Conservation (phyloP, 2,329 filamentous ascomycete genomes). For the Ophiocordyceps robertsii region DNA sequence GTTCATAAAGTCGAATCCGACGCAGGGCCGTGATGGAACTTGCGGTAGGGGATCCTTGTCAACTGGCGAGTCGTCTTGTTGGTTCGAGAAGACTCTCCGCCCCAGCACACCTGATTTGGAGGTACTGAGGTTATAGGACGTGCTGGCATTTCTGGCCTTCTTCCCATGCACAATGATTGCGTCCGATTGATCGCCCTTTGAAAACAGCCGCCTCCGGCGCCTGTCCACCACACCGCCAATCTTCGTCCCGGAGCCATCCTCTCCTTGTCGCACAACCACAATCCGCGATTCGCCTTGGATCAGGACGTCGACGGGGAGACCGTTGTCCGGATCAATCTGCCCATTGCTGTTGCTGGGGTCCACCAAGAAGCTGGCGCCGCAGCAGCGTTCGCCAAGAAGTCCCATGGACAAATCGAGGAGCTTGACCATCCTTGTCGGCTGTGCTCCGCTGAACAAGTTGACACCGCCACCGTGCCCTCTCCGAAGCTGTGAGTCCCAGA, state of each 20-base stretch:
- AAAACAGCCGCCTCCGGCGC: conserved; percentile 20
- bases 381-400: conserved; percentile 43
- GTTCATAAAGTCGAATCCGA: conserved; percentile 36
- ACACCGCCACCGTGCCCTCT: conserved; percentile 34
- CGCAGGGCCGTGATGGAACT: conserved; percentile 15
- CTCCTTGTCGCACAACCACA: conserved; percentile 39
- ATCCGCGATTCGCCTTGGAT: conserved; percentile 42
- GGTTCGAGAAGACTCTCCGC: conserved; percentile 13
- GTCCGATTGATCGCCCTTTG: conserved; percentile 27
- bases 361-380: conserved; percentile 32
- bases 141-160: conserved; percentile 20
- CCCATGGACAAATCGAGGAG: conserved; percentile 38
- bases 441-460: conserved; percentile 41
- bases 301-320: conserved; percentile 38
- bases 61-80: conserved; percentile 9
- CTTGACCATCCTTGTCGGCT: conserved; percentile 41
- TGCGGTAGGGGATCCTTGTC: conserved; percentile 10
- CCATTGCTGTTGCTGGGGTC: conserved; percentile 14
- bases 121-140: conserved; percentile 38
- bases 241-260: conserved; percentile 30
- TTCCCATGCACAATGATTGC: conserved; percentile 44
- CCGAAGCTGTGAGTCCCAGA: conserved; percentile 47
- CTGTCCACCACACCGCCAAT: conserved; percentile 23
- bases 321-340: conserved; percentile 15
- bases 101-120: conserved; percentile 25